A percentile compares a stretch with the other conserved stretches of the same genome.
phyloP scores from a whole-genome alignment of 768 basidiomycete species.

The Trametes villosa region DNA sequence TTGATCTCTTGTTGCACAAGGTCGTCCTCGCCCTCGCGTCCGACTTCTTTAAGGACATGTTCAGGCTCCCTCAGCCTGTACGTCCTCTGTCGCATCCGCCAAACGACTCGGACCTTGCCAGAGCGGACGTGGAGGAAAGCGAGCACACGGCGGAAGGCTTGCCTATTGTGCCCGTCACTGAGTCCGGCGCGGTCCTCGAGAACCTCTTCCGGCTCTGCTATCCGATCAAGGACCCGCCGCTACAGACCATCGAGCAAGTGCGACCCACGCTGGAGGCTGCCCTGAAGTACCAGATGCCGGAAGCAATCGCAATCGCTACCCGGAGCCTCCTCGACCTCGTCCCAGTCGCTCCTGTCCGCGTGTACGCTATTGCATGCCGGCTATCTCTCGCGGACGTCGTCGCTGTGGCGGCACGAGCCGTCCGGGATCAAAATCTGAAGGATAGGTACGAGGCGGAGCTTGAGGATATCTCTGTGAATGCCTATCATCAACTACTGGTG shows the following conservation, averaged over 20 bases:
- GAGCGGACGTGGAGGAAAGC: no score
- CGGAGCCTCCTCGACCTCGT: conserved; percentile 27
- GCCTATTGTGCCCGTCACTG: not conserved
- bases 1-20: conserved; percentile 31
- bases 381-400: conserved; percentile 35
- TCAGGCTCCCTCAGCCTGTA: conserved; percentile 34
- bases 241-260: not conserved
- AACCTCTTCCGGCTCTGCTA: conserved; percentile 36
- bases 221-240: conserved; percentile 35
- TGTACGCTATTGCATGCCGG: conserved; percentile 41
- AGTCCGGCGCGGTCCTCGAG: conserved; percentile 3
- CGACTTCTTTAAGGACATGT: conserved; percentile 39
- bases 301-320: conserved; percentile 20
- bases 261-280: conserved; percentile 29
- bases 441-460: conserved; percentile 11
- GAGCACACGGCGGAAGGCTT: no score
- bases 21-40: conserved; percentile 40
- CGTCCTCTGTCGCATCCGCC: not conserved
- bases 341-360: conserved; percentile 30
- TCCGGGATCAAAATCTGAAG: not conserved
- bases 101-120: no score
- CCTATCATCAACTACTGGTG: conserved; percentile 14
- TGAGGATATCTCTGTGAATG: conserved; percentile 10
- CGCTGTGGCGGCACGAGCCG: conserved; percentile 25
- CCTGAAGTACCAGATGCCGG: conserved; percentile 30